phyloP scores from a whole-genome alignment of 768 basidiomycete genomes.

The Agrocybe chaxingu region DNA sequence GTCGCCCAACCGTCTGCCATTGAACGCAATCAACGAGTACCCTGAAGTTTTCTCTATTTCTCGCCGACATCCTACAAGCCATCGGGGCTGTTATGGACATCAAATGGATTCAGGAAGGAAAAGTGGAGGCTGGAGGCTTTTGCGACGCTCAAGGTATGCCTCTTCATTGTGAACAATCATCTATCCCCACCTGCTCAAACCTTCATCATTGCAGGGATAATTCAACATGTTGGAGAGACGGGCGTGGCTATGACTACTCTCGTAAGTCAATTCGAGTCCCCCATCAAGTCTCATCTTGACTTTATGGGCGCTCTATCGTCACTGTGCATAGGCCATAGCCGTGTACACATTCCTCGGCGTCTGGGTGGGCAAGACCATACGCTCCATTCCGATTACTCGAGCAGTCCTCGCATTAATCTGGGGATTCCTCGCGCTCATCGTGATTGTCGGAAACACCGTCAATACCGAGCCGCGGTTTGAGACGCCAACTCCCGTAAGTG shows the following conservation, averaged over 20 bases:
- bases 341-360: constrained; percentile 40
- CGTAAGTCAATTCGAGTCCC: constrained; percentile 19
- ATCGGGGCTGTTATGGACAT: constrained; percentile 34
- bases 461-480: constrained; percentile 21
- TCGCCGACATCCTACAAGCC: constrained; percentile 35
- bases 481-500: constrained; percentile 33
- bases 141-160: constrained; percentile 34
- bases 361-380: constrained; percentile 28
- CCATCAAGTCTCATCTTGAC: not conserved
- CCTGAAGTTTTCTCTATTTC: constrained; percentile 22
- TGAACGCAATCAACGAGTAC: not conserved
- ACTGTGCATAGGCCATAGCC: constrained; percentile 28
- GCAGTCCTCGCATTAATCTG: constrained; percentile 27
- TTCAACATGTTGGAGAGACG: constrained; percentile 41
- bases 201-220: constrained; percentile 21
- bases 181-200: not conserved
- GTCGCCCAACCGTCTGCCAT: not conserved
- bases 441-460: constrained; percentile 23
- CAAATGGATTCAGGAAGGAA: constrained; percentile 31
- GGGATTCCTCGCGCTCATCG: constrained; percentile 32
- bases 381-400: constrained; percentile 21
- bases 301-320: not conserved
- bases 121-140: constrained; percentile 27
- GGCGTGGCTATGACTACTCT: constrained; percentile 38
- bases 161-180: not conserved